A percentile compares a stretch with the other conserved stretches of the same genome.
phyloP scores from a whole-genome alignment of 805 yeast genomes.

The Ogataea degrootiae region DNA sequence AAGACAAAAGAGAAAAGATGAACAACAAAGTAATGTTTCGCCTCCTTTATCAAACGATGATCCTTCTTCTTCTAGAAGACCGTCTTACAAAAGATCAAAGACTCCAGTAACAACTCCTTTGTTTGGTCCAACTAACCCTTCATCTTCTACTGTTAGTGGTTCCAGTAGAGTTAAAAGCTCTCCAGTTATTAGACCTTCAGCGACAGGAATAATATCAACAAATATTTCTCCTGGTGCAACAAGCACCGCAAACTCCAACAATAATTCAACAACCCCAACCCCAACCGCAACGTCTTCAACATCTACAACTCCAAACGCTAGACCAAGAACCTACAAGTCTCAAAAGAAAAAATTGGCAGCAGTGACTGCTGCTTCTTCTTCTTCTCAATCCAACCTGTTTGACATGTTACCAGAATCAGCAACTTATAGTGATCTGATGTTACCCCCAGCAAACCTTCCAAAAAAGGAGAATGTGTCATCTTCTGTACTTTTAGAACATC shows the following conservation, averaged over 20 bases:
- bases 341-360: slow-evolving; percentile 5
- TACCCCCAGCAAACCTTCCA: slow-evolving; percentile 23
- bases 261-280: neutral
- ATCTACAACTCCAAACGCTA: neutral
- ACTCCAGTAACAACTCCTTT: slow-evolving; percentile 38
- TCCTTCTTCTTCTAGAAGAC: slow-evolving; percentile 8
- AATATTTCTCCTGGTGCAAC: neutral
- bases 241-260: slow-evolving; percentile 4
- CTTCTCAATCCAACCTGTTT: slow-evolving; percentile 8
- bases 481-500: too few relatives aligned
- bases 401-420: slow-evolving; percentile 32
- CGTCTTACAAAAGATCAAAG: slow-evolving; percentile 30
- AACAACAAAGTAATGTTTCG: slow-evolving; percentile 10
- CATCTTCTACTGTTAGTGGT: slow-evolving; percentile 1
- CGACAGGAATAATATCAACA: neutral
- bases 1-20: slow-evolving; percentile 29
- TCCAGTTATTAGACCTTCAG: slow-evolving; percentile 4
- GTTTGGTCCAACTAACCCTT: slow-evolving; percentile 29
- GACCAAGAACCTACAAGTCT: neutral
- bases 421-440: slow-evolving; percentile 20
- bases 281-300: slow-evolving; percentile 1
- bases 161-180: slow-evolving; percentile 3
- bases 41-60: slow-evolving; percentile 22
- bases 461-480: slow-evolving; percentile 1
- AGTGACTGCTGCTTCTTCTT: neutral